Evolutionary conservation across 306 rosid genomes (phyloP), one percentile per base, ranked within the genome.

Genomic region (Dryas octopetala): DNA sequence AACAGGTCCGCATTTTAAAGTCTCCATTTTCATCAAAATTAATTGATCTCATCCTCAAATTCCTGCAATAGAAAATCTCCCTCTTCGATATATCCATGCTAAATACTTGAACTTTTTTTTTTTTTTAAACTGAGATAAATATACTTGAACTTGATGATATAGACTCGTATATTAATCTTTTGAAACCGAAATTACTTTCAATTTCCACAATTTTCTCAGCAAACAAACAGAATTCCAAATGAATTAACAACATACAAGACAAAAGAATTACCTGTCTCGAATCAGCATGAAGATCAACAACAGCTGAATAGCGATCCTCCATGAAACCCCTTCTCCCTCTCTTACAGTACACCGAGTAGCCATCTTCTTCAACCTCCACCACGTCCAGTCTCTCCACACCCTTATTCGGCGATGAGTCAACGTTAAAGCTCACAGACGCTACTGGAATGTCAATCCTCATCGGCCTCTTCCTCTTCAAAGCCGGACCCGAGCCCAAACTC

Each of bases 251-350:
- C 38, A 32, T 32, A 8, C 17, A 16, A 15, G 46, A 40, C 32
- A 2, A 17, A 62, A 57, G 0, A 62, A 41, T 6, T 81, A 86
- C 90, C 84, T 81, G 90, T 51, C 60, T 65, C 51, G 86, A 83
- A 78, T 84, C 83, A 49, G 73, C 80, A 6, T 54, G 79, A 57
- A 66, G 77, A 53, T 80, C 80, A 54, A 79, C 83, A 4, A 65
- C 60, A 1, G 85, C 90, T 0, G 90, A 82, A 79, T 84, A 87
- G 3, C 90, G 86, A 74, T 87, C 86, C 86, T 87, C 86, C 77
- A 84, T 82, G 0, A 16, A 46, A 26, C 83, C 82, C 32, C 88
- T 63, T 43, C 76, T 84, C n/a, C 90, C 90, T 76, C 86, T 67
- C 68, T 87, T 87, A 66, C 88, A 87, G 62, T 74, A 84, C 50